Evolutionary conservation across 2,329 filamentous ascomycete genomes (phyloP).

Genomic region (Trichoderma hamatum): DNA sequence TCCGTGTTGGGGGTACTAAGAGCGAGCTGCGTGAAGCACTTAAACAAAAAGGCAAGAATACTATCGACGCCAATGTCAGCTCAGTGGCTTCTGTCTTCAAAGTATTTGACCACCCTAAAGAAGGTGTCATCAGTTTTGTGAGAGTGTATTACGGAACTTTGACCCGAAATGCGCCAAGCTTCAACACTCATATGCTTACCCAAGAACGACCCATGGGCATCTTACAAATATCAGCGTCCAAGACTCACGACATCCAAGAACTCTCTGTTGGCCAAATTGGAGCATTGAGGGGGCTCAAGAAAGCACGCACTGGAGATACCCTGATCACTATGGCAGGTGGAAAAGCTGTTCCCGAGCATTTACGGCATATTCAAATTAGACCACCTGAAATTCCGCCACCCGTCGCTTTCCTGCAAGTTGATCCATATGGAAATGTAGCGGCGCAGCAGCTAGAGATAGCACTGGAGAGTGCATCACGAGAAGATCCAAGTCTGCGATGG

Average conservation of each 20-base stretch:
- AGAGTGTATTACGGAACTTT: slow-evolving; percentile 87
- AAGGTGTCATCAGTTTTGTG: slow-evolving; percentile 88
- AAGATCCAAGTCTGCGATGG: slow-evolving; percentile 90
- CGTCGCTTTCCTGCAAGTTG: slow-evolving; percentile 94
- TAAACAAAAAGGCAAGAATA: slow-evolving; percentile 42
- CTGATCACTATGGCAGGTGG: slow-evolving; percentile 70
- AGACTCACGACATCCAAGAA: slow-evolving; percentile 79
- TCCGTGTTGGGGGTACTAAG: slow-evolving; percentile 66
- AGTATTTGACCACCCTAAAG: slow-evolving; percentile 83
- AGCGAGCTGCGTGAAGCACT: slow-evolving; percentile 45
- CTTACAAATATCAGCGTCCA: slow-evolving; percentile 85
- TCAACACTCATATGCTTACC: slow-evolving; percentile 82
- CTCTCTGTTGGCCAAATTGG: slow-evolving; percentile 90
- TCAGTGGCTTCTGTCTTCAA: slow-evolving; percentile 81
- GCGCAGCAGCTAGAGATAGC: slow-evolving; percentile 79
- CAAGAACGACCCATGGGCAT: slow-evolving; percentile 80
- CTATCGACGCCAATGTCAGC: slow-evolving; percentile 42
- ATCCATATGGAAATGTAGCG: slow-evolving; percentile 75
- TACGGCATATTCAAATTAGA: slow-evolving; percentile 78
- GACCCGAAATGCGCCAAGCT: slow-evolving; percentile 72
- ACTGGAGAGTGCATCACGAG: slow-evolving; percentile 76
- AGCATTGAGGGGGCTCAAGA: slow-evolving; percentile 86
- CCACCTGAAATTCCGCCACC: slow-evolving; percentile 89
- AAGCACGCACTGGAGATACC: slow-evolving; percentile 92
- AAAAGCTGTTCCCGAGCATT: slow-evolving; percentile 65